phyloP scores from a whole-genome alignment of 1,284 basidiomycete species.

The Rhodotorula sp. region DNA sequence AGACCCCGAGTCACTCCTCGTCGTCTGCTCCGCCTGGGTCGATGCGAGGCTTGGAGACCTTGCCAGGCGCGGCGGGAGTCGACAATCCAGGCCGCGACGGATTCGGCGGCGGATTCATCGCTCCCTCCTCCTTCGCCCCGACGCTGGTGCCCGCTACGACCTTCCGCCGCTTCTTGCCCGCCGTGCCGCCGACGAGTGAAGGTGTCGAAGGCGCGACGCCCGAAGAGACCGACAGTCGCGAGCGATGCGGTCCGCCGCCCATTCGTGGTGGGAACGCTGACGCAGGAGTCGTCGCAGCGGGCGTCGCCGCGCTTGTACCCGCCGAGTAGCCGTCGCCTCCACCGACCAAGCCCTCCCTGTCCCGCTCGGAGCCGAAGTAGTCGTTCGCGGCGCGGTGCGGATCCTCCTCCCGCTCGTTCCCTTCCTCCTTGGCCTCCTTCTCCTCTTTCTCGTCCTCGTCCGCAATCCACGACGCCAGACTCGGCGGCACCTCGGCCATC shows the following conservation, averaged over 20 bases:
- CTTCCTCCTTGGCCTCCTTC: constrained; percentile 63
- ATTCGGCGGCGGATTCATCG: too few species aligned
- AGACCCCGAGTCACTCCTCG: not conserved
- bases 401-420: constrained; percentile 57
- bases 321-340: not conserved
- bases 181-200: not conserved
- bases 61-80: too few species aligned
- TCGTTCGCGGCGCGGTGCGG: constrained; percentile 5
- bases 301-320: not conserved
- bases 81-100: too few species aligned
- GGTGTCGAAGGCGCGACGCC: not conserved
- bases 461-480: constrained; percentile 73
- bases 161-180: constrained; percentile 9
- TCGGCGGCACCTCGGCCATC: constrained; percentile 94
- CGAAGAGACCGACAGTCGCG: not conserved
- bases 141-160: not conserved
- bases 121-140: too few species aligned
- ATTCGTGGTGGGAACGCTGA: not conserved
- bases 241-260: not conserved
- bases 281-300: not conserved
- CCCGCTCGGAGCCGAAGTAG: constrained; percentile 3
- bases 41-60: not conserved
- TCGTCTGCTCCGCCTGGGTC: constrained; percentile 1
- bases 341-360: not conserved
- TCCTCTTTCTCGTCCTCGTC: constrained; percentile 61